phyloP scores from a whole-genome alignment of 805 yeast genomes.

The Candida sphagnicola region DNA sequence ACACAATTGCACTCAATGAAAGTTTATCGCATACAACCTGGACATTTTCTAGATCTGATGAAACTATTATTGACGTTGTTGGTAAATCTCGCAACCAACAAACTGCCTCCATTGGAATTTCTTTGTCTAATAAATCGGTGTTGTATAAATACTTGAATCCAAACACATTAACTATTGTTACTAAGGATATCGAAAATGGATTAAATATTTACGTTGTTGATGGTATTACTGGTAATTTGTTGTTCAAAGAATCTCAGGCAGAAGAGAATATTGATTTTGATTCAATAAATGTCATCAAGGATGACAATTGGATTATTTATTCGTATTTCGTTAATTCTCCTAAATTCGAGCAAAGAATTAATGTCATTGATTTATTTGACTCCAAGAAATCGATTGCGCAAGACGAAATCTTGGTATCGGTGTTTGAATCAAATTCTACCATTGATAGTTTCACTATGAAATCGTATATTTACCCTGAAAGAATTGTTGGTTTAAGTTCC shows the following conservation, averaged over 20 bases:
- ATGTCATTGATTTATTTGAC: conserved; percentile 77
- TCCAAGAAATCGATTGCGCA: conserved; percentile 10
- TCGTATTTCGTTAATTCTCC: conserved; percentile 53
- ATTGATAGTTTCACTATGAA: conserved; percentile 49
- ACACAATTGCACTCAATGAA: conserved; percentile 11
- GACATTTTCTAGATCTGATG: conserved; percentile 19
- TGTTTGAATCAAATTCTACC: conserved; percentile 27
- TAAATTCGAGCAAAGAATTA: conserved; percentile 50
- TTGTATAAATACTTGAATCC: conserved; percentile 83
- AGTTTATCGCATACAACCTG: conserved; percentile 21
- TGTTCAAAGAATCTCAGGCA: conserved; percentile 42
- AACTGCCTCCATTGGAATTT: conserved; percentile 58
- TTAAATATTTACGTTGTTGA: conserved; percentile 59
- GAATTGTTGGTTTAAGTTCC: conserved; percentile 48
- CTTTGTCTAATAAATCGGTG: conserved; percentile 66
- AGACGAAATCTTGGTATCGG: conserved; percentile 20
- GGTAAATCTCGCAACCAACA: conserved; percentile 18
- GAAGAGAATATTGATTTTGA: conserved; percentile 36
- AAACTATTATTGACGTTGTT: conserved; percentile 12
- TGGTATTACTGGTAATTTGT: conserved; percentile 61
- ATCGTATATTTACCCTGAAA: conserved; percentile 61
- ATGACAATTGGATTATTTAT: conserved; percentile 82
- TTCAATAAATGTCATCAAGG: conserved; percentile 53
- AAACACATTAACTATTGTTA: conserved; percentile 51
- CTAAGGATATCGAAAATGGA: conserved; percentile 13